Conservation (phyloP, 2,329 filamentous ascomycete species). For the Ceratocystis huliohia region DNA sequence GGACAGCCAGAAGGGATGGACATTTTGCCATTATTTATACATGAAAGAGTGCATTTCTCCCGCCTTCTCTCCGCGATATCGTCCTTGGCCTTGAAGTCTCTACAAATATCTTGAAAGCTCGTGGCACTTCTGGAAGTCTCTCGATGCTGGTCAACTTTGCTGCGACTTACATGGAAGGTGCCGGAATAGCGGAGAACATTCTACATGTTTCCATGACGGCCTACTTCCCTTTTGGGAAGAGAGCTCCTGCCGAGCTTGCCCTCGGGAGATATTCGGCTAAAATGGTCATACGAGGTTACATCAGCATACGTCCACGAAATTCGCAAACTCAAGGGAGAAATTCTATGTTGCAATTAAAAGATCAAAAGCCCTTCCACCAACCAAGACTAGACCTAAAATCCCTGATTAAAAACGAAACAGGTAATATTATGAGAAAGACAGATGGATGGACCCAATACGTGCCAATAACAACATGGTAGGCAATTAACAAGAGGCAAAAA, state of each 20-base stretch:
- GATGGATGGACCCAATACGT: background rate
- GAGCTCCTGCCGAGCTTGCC: background rate
- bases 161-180: background rate
- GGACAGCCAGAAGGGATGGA: background rate
- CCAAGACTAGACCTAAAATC: background rate
- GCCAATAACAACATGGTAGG: background rate
- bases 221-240: background rate
- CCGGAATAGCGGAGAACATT: slow-evolving; percentile 12
- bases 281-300: background rate
- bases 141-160: background rate
- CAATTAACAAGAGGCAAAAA: slow-evolving; percentile 24
- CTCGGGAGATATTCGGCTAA: background rate
- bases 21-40: slow-evolving; percentile 6
- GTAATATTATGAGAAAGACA: background rate
- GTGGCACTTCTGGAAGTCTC: slow-evolving; percentile 5
- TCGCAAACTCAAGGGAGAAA: background rate
- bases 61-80: too few relatives aligned
- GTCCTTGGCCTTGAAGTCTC: background rate
- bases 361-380: background rate
- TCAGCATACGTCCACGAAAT: too few relatives aligned
- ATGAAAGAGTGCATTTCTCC: too few relatives aligned
- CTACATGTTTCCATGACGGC: slow-evolving; percentile 1
- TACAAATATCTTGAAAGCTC: background rate
- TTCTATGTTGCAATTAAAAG: background rate
- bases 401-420: background rate